Percentiles rank a stretch among this genome's conserved stretches.
Evolutionary conservation across 306 rosid genomes (phyloP).

Genomic region (Cicer arietinum): DNA sequence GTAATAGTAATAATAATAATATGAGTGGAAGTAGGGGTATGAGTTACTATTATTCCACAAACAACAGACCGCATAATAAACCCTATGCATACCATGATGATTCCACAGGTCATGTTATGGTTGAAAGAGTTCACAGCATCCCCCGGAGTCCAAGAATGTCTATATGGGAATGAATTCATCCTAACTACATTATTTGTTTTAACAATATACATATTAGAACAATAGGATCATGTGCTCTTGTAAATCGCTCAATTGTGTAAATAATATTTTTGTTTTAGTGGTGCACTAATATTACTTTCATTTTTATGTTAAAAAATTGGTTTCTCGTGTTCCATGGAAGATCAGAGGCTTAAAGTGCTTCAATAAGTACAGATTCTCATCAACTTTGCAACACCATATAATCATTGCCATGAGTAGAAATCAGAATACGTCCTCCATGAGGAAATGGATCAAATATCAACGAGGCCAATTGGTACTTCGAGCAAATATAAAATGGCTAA

Average conservation of each 20-base stretch:
- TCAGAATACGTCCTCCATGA: no score
- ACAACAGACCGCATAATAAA: constrained; percentile 48
- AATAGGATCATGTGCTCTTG: neutral
- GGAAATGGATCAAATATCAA: no score
- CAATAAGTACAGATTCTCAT: no score
- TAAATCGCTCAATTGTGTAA: constrained; percentile 5
- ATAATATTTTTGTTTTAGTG: neutral
- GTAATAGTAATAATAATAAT: neutral
- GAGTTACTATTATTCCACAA: constrained; percentile 34
- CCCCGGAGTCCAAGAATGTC: constrained; percentile 53
- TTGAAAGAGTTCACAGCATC: constrained; percentile 47
- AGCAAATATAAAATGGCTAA: no score
- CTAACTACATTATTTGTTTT: neutral
- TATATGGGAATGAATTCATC: constrained; percentile 39
- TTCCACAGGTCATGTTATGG: constrained; percentile 19
- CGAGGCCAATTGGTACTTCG: no score
- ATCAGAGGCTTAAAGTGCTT: no score
- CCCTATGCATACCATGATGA: constrained; percentile 47
- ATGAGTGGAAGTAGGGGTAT: constrained; percentile 9
- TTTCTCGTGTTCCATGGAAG: neutral
- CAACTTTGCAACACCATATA: no score
- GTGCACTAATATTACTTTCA: neutral
- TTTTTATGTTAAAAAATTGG: neutral
- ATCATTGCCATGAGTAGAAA: no score
- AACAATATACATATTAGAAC: neutral